These are phyloP conservation scores for Haplosporangium sp. DNA, from an alignment of 371 early-diverging fungal species.

Conservation along the genomic window DNA sequence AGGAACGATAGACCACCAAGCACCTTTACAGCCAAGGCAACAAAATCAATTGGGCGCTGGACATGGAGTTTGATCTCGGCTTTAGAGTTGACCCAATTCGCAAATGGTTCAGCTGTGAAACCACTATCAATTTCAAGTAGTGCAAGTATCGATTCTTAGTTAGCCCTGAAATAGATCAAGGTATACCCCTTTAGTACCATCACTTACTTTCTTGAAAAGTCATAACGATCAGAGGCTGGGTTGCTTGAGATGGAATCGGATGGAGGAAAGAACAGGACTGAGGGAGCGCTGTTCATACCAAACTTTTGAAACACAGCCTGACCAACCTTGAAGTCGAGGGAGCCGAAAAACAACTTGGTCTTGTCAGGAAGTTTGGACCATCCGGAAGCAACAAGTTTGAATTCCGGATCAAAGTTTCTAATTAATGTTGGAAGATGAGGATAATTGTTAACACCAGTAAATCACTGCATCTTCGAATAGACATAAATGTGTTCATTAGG, in stretches of 20 bases:
- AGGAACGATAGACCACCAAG: slow-evolving; percentile 59
- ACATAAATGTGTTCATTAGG: neutral
- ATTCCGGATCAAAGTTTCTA: slow-evolving; percentile 84
- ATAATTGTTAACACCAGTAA: neutral
- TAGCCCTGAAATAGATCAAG: too few species aligned
- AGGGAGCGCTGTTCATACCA: slow-evolving; percentile 71
- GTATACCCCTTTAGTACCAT: neutral
- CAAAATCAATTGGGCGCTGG: slow-evolving; percentile 61
- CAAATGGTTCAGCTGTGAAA: slow-evolving; percentile 75
- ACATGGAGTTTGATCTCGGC: slow-evolving; percentile 60
- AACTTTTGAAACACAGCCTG: slow-evolving; percentile 82
- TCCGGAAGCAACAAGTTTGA: slow-evolving; percentile 70
- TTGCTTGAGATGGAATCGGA: slow-evolving; percentile 55
- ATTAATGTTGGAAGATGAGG: neutral
- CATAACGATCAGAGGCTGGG: slow-evolving; percentile 30
- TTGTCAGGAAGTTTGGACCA: slow-evolving; percentile 63
- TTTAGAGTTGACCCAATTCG: slow-evolving; percentile 65
- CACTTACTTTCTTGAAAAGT: slow-evolving; percentile 43
- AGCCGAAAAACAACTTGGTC: slow-evolving; percentile 73
- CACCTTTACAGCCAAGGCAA: slow-evolving; percentile 58
- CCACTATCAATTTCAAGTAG: slow-evolving; percentile 62
- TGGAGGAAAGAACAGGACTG: slow-evolving; percentile 79
- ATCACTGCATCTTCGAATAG: neutral
- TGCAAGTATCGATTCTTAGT: too few species aligned
- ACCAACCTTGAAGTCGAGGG: slow-evolving; percentile 80